Evolutionary conservation across 1,284 basidiomycete genomes (phyloP).

Genomic region (Marasmius tenuissimus): DNA sequence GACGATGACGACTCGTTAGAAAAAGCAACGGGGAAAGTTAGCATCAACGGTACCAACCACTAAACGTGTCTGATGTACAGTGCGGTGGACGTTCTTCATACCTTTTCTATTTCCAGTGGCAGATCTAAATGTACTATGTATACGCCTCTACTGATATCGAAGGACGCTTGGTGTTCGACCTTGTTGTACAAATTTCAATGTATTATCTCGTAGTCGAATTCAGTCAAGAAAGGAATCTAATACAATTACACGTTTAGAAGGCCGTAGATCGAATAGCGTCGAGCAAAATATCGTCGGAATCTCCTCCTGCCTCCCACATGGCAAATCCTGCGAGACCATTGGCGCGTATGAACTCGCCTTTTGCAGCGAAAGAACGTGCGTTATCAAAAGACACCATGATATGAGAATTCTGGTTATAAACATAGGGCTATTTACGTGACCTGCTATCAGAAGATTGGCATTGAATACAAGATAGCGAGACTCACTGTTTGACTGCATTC

Average conservation of each 20-base stretch:
- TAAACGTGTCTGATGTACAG: neutral
- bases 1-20: slow-evolving; percentile 4
- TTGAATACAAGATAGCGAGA: slow-evolving; percentile 9
- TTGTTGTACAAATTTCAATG: neutral
- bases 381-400: slow-evolving; percentile 60
- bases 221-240: neutral
- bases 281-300: slow-evolving; percentile 41
- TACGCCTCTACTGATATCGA: neutral
- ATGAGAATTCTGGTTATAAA: slow-evolving; percentile 46
- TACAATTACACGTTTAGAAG: neutral
- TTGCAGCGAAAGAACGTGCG: slow-evolving; percentile 39
- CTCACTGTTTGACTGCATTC: slow-evolving; percentile 59
- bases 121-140: neutral
- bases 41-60: slow-evolving; percentile 10
- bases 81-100: neutral
- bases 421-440: slow-evolving; percentile 44
- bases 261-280: slow-evolving; percentile 34
- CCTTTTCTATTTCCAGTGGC: neutral
- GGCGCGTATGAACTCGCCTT: slow-evolving; percentile 41
- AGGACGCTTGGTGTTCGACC: neutral
- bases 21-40: slow-evolving; percentile 11
- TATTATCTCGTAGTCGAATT: neutral
- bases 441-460: neutral
- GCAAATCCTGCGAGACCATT: slow-evolving; percentile 36
- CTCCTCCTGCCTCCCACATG: slow-evolving; percentile 49